Evolutionary conservation across 306 rosid genomes (phyloP), one percentile per base, ranked within the genome.

Genomic region (Lablab purpureus): DNA sequence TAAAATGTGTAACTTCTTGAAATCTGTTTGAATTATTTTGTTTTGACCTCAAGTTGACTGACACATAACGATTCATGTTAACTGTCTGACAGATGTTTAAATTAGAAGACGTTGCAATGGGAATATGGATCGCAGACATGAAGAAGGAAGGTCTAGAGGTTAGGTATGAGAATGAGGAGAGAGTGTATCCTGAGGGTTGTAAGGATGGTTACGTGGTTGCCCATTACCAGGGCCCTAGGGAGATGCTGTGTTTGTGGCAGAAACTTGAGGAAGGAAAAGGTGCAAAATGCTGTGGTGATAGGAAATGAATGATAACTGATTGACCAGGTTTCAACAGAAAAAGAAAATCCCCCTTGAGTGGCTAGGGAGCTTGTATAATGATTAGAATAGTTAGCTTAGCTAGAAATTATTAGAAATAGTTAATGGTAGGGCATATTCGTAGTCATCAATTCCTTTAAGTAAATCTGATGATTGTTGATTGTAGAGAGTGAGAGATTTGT

Each of bases 81-180:
- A 80, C 80, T 81, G 45, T 40, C 17, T 67, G 51, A 34, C 93
- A 96, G 99, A 96, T 96, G 98, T 96, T 96, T 59, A 96, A 96
- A 87, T 81, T 96, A 72, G 99, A 96, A 83, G 99, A 96, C n/a
- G 99, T 96, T 67, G 98, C 99, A 2, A 96, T 96, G 99, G 99
- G 99, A 28, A 91, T 96, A 50, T 96, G 99, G 99, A 93, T 96
- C 1, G 91, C 92, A n/a, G 87, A 86, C 50, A 85, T 94, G 95
- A 86, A 84, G 85, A 96, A 85, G 73, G 89, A 84, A 22, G 96
- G 94, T 76, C 67, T 93, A 47, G 81, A 76, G 19, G 89, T 96
- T 65, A 87, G 83, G 50, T 96, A 93, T n/a, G 88, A 85, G 82
- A 96, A 80, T 45, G 99, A 96, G 18, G 89, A 46, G 19, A 84